These are phyloP conservation scores for Lepidium campestre DNA, from an alignment of 441 rosid genomes.

Conservation along the genomic window DNA sequence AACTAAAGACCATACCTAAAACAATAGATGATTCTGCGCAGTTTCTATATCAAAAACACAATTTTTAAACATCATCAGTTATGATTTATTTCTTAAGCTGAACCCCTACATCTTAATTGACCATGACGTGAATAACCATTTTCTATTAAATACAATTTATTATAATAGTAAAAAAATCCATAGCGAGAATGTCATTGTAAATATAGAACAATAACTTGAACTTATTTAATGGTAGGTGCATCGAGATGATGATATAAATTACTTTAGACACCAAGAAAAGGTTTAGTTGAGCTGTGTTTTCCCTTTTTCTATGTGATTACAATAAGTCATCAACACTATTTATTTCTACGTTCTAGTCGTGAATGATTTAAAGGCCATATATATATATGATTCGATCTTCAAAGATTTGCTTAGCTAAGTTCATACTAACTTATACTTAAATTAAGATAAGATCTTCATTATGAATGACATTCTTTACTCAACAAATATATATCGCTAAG, in stretches of 20 bases:
- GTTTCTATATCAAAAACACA: no score
- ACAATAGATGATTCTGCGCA: not conserved
- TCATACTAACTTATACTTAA: not conserved
- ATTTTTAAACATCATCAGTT: no score
- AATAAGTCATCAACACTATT: constrained; percentile 1
- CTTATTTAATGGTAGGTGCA: not conserved
- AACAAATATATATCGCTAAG: not conserved
- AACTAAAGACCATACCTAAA: not conserved
- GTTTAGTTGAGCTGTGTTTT: constrained; percentile 19
- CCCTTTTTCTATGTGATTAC: not conserved
- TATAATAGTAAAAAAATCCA: no score
- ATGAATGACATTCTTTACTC: not conserved
- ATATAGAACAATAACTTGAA: not conserved
- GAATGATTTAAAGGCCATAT: not conserved
- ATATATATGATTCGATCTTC: constrained; percentile 21
- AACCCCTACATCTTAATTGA: no score
- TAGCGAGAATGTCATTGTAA: not conserved
- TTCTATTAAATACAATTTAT: no score
- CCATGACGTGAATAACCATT: no score
- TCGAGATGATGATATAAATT: not conserved
- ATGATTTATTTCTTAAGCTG: no score
- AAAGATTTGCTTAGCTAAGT: constrained; percentile 12
- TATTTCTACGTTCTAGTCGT: not conserved
- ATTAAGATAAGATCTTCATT: not conserved
- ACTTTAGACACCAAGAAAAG: constrained; percentile 6